Evolutionary conservation across 1,284 basidiomycete genomes (phyloP), one percentile per base, ranked within the genome.

Genomic region (Melampsora occidentalis): DNA sequence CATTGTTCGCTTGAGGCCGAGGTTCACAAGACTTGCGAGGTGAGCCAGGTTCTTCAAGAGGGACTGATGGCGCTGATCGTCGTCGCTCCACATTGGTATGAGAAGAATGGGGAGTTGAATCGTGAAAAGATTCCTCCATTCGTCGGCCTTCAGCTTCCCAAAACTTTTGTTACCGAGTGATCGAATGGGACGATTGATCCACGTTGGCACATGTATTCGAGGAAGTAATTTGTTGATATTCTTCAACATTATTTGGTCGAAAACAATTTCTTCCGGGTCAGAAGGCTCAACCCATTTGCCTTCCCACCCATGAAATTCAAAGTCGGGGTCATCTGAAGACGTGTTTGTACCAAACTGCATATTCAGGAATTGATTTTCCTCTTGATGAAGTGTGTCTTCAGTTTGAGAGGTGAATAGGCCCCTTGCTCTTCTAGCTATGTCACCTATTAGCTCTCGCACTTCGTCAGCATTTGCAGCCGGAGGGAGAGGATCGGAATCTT

Each of bases 81-180:
- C 22, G 31, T 18, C 7, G 28, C 31, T 31, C 61, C 61, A 63
- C 7, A 22, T 22, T 6, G 31, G 16, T 25, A 22, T 20, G 5
- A 63, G 61, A 6, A 63, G 16, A 25, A 63, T 5, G 16, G 61
- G 61, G 6, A 63, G 16, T 63, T 63, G n/a, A 7, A 63, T 33
- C 16, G 61, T 63, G 31, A 63, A 63, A 2, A 63, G 31, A 22
- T 22, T 63, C 22, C 31, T 25, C 61, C 61, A 63, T 63, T 63
- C n/a, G 31, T 63, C 61, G 5, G 61, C 61, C 31, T 63, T 63
- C 6, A 63, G 61, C 16, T 28, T 16, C 5, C 61, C 61, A 63
- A 33, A 33, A 16, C n/a, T 25, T 18, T 16, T 28, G n/a, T 63
- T 63, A 22, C 61, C 61, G 5, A 33, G 28, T 6, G 16, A 16